Percentiles rank a stretch among this genome's conserved stretches.
Evolutionary conservation across 352 stramenopile genomes (phyloP).

Genomic region (Phytophthora megakarya): DNA sequence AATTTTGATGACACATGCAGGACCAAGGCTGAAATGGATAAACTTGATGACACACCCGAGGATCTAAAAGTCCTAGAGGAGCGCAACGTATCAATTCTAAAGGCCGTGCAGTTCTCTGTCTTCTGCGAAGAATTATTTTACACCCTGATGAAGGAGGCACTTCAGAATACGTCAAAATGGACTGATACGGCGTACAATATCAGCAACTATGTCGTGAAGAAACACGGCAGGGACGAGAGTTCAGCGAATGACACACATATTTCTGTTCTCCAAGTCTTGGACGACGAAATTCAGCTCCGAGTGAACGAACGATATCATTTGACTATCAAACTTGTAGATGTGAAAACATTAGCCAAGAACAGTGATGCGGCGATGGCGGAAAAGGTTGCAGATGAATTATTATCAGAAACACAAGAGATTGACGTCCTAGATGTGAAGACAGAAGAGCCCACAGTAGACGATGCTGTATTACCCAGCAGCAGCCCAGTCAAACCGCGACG

Average conservation of each 20-base stretch:
- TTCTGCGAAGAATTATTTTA: slow-evolving; percentile 89
- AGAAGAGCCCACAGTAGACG: slow-evolving; percentile 19
- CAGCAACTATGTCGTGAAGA: slow-evolving; percentile 61
- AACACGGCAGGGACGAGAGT: slow-evolving; percentile 44
- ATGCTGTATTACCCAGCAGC: slow-evolving; percentile 24
- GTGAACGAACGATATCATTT: slow-evolving; percentile 80
- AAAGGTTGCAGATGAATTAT: slow-evolving; percentile 2
- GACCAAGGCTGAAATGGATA: slow-evolving; percentile 59
- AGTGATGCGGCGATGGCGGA: slow-evolving; percentile 9
- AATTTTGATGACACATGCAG: slow-evolving; percentile 29
- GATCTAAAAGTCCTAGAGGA: slow-evolving; percentile 68
- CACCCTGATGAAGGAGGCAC: slow-evolving; percentile 80
- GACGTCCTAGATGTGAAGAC: slow-evolving; percentile 32
- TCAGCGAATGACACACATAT: slow-evolving; percentile 39
- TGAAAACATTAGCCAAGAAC: slow-evolving; percentile 41
- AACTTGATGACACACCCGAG: slow-evolving; percentile 61
- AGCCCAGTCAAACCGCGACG: slow-evolving; percentile 32
- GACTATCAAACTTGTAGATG: slow-evolving; percentile 72
- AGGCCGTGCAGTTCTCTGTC: slow-evolving; percentile 85
- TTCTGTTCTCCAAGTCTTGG: slow-evolving; percentile 77
- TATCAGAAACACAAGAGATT: slow-evolving; percentile 12
- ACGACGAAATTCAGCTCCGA: slow-evolving; percentile 81
- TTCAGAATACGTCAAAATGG: slow-evolving; percentile 70
- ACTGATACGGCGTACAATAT: slow-evolving; percentile 71
- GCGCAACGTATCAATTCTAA: slow-evolving; percentile 72